Percentiles rank a stretch among this genome's conserved stretches.
phyloP scores from a whole-genome alignment of 1,139 yeast species.

The Yamadazyma spencermartinsiae region DNA sequence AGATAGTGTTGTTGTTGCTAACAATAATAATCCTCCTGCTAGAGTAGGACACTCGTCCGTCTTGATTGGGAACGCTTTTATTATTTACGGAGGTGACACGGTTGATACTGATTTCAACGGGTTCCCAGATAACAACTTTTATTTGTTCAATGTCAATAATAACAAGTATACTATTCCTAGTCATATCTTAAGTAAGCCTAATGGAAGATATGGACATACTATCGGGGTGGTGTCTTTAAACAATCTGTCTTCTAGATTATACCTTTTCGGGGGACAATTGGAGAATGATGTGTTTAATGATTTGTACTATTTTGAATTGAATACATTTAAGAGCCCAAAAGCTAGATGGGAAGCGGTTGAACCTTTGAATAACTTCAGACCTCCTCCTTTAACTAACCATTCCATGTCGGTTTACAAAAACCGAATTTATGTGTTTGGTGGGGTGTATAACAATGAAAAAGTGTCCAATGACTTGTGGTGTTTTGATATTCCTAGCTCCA shows the following conservation, averaged over 20 bases:
- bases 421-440: slow-evolving; percentile 83
- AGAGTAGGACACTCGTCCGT: slow-evolving; percentile 96
- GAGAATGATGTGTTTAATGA: slow-evolving; percentile 88
- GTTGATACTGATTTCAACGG: slow-evolving; percentile 79
- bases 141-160: slow-evolving; percentile 86
- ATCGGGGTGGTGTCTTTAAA: slow-evolving; percentile 60
- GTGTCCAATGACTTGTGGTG: slow-evolving; percentile 81
- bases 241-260: slow-evolving; percentile 69
- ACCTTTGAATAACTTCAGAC: slow-evolving; percentile 55
- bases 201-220: slow-evolving; percentile 94
- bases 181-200: slow-evolving; percentile 80
- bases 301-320: slow-evolving; percentile 80
- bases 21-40: slow-evolving; percentile 77
- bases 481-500: slow-evolving; percentile 67
- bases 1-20: slow-evolving; percentile 57
- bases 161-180: slow-evolving; percentile 87
- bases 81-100: slow-evolving; percentile 96
- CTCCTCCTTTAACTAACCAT: slow-evolving; percentile 94
- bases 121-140: slow-evolving; percentile 82
- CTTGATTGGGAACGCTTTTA: slow-evolving; percentile 91
- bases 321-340: slow-evolving; percentile 80
- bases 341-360: slow-evolving; percentile 81
- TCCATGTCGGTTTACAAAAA: slow-evolving; percentile 80
- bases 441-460: slow-evolving; percentile 81
- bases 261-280: slow-evolving; percentile 92